Evolutionary conservation across 352 stramenopile genomes (phyloP), one percentile per base, ranked within the genome.

Genomic region (Phytophthora lateralis): DNA sequence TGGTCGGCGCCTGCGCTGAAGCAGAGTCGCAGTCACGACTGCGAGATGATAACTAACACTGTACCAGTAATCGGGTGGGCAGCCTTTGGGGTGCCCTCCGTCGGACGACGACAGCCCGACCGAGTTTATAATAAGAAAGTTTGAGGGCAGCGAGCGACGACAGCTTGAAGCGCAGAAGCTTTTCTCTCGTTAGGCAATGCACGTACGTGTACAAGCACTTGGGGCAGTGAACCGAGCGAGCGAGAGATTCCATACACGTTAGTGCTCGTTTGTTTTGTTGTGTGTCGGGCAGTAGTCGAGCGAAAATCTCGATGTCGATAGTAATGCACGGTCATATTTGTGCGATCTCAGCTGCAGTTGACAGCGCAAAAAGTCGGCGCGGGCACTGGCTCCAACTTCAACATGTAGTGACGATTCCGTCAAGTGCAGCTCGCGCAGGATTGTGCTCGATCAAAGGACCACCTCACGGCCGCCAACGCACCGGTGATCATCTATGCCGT

Each of bases 361-460:
- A 30, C 26, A 30, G 26, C 6, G 26, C 26, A 30, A n/a, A n/a
- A n/a, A 30, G 50, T 48, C 41, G 44, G 50, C 17, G 11, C 9
- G 15, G 15, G 35, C 38, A 35, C 59, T n/a, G 59, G 51, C 59
- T 62, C 51, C 51, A 66, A 46, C 59, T 66, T 66, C 59, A 67
- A 67, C 51, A 62, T 62, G 59, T 6, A 38, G 18, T 6, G 34
- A 30, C 39, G 41, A 38, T 39, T 39, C 29, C 27, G 30, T 24
- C 46, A 45, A 45, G 9, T 42, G 15, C 15, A 42, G 27, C 27
- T 32, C 27, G 27, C 27, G 7, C 27, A 32, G 27, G 27, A 32
- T 11, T 0, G 32, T 12, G 32, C 10, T 15, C 11, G 12, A n/a
- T 15, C 32, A 12, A 32, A 32, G 26, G 26, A 29, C 26, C 26